Conservation (phyloP, 805 yeast species). For the Candida yuanshanica region DNA sequence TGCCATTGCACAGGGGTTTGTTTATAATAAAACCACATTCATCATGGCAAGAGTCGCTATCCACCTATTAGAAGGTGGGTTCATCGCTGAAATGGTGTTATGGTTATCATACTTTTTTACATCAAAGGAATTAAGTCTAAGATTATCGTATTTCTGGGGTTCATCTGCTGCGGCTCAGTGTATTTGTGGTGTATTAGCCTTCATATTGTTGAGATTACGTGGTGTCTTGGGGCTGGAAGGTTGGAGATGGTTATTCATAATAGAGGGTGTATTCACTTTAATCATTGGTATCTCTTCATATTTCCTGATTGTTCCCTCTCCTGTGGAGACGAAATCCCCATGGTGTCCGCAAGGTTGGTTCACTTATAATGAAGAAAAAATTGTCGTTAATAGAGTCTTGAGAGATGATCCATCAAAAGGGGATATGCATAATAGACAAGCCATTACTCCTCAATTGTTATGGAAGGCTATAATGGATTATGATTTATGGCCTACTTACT, state of each 20-base stretch:
- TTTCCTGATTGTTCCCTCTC: slow-evolving; percentile 51
- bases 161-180: slow-evolving; percentile 45
- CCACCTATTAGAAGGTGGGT: slow-evolving; percentile 60
- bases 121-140: slow-evolving; percentile 48
- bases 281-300: slow-evolving; percentile 43
- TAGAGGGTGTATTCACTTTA: slow-evolving; percentile 58
- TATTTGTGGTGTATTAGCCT: slow-evolving; percentile 43
- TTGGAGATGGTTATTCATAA: slow-evolving; percentile 65
- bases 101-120: slow-evolving; percentile 70
- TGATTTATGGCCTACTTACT: slow-evolving; percentile 52
- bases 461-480: slow-evolving; percentile 40
- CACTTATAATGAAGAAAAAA: slow-evolving; percentile 49
- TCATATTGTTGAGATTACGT: slow-evolving; percentile 47
- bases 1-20: slow-evolving; percentile 45
- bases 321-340: slow-evolving; percentile 47
- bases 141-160: slow-evolving; percentile 59
- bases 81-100: slow-evolving; percentile 58
- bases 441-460: slow-evolving; percentile 35
- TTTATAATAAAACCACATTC: slow-evolving; percentile 37
- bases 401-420: slow-evolving; percentile 67
- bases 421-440: slow-evolving; percentile 59
- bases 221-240: slow-evolving; percentile 43
- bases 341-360: slow-evolving; percentile 48
- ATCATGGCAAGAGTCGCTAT: slow-evolving; percentile 42
- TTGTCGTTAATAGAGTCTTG: slow-evolving; percentile 51